Conservation (phyloP, 1,139 yeast genomes). For the Meyerozyma sp. region DNA sequence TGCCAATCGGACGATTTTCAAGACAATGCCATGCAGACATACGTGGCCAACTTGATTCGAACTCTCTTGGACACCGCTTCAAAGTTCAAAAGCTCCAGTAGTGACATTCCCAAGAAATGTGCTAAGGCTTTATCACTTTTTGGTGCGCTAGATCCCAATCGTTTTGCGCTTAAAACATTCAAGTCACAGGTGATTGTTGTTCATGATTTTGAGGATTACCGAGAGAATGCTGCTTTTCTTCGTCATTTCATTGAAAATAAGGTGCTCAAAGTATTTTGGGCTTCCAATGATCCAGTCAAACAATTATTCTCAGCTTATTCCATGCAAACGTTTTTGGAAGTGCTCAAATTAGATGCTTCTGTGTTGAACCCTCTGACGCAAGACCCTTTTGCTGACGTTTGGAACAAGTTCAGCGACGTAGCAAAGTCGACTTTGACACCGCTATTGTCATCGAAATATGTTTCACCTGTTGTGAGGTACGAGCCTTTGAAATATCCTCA, state of each 20-base stretch:
- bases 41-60: conserved; percentile 43
- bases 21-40: conserved; percentile 23
- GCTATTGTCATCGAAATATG: conserved; percentile 66
- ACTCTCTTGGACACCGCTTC: conserved; percentile 57
- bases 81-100: conserved; percentile 46
- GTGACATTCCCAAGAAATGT: conserved; percentile 51
- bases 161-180: conserved; percentile 45
- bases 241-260: conserved; percentile 61
- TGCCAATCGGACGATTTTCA: conserved; percentile 37
- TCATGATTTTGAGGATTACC: conserved; percentile 55
- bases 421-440: conserved; percentile 77
- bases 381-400: conserved; percentile 29
- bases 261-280: conserved; percentile 79
- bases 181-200: conserved; percentile 45
- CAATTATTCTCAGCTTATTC: conserved; percentile 85
- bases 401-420: conserved; percentile 63
- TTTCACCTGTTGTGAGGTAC: conserved; percentile 44
- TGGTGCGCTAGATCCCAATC: conserved; percentile 74
- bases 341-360: conserved; percentile 49
- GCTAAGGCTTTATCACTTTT: conserved; percentile 68
- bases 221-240: conserved; percentile 62
- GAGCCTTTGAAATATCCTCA: conserved; percentile 30
- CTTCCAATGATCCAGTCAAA: conserved; percentile 80
- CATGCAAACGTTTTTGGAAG: conserved; percentile 78
- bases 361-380: conserved; percentile 22